Evolutionary conservation across 2,329 filamentous ascomycete species (phyloP).

Genomic region (Plenodomus lindquistii): DNA sequence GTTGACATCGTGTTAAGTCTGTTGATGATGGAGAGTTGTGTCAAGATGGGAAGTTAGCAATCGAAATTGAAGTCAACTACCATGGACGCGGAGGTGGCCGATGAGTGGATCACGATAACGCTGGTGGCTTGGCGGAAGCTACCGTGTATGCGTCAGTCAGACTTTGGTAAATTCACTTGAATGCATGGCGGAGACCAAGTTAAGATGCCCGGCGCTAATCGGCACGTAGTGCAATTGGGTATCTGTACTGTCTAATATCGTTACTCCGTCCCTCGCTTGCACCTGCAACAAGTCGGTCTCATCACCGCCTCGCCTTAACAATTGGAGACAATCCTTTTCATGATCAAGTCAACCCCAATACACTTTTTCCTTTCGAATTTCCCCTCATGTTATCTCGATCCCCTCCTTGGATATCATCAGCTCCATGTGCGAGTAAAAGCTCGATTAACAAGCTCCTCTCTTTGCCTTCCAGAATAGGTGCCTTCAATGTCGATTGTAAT

Average conservation of each 20-base stretch:
- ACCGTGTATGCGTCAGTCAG: not conserved
- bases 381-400: conserved; percentile 15
- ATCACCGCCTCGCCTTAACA: too few species aligned
- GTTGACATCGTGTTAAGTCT: conserved; percentile 8
- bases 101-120: conserved; percentile 24
- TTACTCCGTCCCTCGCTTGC: too few species aligned
- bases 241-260: not conserved
- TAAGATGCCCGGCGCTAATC: not conserved
- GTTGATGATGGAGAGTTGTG: not conserved
- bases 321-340: not conserved
- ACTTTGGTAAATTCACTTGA: not conserved
- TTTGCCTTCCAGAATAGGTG: conserved; percentile 22
- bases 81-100: conserved; percentile 27
- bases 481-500: conserved; percentile 26
- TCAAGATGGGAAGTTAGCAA: not conserved
- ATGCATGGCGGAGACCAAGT: not conserved
- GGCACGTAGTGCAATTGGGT: not conserved
- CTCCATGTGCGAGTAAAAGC: conserved; percentile 33
- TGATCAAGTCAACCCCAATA: conserved; percentile 20
- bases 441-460: conserved; percentile 36
- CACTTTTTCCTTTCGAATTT: conserved; percentile 24
- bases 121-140: not conserved
- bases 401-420: conserved; percentile 23
- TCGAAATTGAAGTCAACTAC: not conserved
- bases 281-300: too few species aligned